These are phyloP conservation scores for Mucor lusitanicus DNA, from an alignment of 371 early-diverging fungal species.

Conservation along the genomic window DNA sequence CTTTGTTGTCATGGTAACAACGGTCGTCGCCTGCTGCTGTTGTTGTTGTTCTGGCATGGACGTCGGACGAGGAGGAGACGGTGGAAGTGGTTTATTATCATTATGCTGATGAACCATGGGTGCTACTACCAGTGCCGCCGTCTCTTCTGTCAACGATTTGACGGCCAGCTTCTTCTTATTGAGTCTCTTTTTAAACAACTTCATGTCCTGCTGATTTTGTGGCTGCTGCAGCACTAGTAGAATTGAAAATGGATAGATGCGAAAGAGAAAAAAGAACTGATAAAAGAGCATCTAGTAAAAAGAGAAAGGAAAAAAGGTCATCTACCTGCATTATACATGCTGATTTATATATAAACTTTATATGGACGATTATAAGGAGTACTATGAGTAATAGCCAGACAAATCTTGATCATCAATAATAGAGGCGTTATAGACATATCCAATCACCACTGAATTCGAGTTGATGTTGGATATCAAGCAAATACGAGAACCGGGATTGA, in stretches of 20 bases:
- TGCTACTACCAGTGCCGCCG: not conserved
- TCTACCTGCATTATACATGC: slow-evolving; percentile 10
- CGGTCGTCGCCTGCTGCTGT: not conserved
- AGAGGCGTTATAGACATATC: slow-evolving; percentile 14
- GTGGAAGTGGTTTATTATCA: not conserved
- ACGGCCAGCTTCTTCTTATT: not conserved
- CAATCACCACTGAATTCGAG: not conserved
- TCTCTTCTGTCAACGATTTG: not conserved
- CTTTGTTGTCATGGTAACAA: too few relatives aligned
- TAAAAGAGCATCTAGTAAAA: slow-evolving; percentile 7
- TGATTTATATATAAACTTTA: not conserved
- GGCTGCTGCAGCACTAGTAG: not conserved
- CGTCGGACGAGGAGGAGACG: not conserved
- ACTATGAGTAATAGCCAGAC: not conserved
- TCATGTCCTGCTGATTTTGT: slow-evolving; percentile 14
- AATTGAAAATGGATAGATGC: slow-evolving; percentile 1
- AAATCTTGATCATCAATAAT: not conserved
- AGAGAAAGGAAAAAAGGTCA: not conserved
- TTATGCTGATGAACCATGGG: too few relatives aligned
- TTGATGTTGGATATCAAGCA: slow-evolving; percentile 7
- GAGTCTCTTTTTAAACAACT: slow-evolving; percentile 10
- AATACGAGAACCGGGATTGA: slow-evolving; percentile 25
- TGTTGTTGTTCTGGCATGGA: not conserved
- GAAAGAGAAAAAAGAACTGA: slow-evolving; percentile 13
- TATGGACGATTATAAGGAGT: not conserved